Evolutionary conservation across 2,329 filamentous ascomycete species (phyloP).

Genomic region (Clarireedia paspali): DNA sequence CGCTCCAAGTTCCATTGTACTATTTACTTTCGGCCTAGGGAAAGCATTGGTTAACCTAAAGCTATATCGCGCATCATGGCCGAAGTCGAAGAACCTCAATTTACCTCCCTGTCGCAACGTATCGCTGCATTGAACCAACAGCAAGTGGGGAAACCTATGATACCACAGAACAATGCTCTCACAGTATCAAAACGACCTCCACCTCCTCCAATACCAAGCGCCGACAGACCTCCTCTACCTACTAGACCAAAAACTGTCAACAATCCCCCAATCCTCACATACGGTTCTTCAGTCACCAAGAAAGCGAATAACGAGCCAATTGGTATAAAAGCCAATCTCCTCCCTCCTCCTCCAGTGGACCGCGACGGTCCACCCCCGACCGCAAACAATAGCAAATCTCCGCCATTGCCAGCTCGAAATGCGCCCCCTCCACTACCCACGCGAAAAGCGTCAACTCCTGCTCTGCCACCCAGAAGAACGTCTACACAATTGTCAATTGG

Average conservation of each 20-base stretch:
- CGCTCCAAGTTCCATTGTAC: neutral
- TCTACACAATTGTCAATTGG: conserved; percentile 28
- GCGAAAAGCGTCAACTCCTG: conserved; percentile 35
- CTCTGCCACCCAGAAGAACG: conserved; percentile 1
- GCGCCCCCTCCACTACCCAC: conserved; percentile 43
- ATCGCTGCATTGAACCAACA: conserved; percentile 53
- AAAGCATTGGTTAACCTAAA: neutral
- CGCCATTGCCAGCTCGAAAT: conserved; percentile 22
- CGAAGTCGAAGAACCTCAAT: conserved; percentile 54
- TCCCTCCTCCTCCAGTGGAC: conserved; percentile 26
- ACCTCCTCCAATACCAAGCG: conserved; percentile 44
- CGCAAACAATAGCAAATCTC: conserved; percentile 14
- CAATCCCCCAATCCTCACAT: conserved; percentile 27
- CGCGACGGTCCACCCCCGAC: conserved; percentile 17
- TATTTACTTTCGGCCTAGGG: neutral
- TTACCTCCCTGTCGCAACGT: conserved; percentile 52
- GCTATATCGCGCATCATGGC: conserved; percentile 38
- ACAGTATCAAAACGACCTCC: conserved; percentile 36
- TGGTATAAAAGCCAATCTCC: conserved; percentile 16
- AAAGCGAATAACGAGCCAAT: conserved; percentile 23
- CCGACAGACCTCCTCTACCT: conserved; percentile 34
- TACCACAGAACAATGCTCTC: conserved; percentile 11
- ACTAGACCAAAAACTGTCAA: conserved; percentile 32
- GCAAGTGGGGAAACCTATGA: conserved; percentile 16
- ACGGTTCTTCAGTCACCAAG: conserved; percentile 21